These are phyloP conservation scores for Perkinsus olseni DNA, from an alignment of 169 alveolate species.

Conservation along the genomic window DNA sequence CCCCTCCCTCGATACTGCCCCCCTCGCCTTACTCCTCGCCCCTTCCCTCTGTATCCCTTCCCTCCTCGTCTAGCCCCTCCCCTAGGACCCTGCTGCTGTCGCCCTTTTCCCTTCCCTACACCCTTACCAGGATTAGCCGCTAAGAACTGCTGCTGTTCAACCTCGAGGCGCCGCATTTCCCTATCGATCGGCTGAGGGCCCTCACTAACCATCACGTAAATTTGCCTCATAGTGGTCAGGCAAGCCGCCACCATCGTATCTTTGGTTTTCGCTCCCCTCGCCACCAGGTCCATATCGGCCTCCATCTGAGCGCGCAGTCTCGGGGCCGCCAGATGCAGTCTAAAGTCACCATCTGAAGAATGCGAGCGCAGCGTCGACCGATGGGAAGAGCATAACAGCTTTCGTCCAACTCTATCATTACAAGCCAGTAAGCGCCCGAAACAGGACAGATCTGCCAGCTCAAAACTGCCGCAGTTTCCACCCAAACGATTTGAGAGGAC, in stretches of 20 bases:
- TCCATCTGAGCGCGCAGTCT: conserved; percentile 84
- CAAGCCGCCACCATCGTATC: conserved; percentile 21
- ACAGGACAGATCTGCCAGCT: too few species aligned
- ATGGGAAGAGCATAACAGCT: neutral
- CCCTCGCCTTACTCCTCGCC: too few species aligned
- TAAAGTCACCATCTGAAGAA: conserved; percentile 15
- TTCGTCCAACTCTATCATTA: neutral
- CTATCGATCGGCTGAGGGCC: neutral
- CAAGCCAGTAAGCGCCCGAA: neutral
- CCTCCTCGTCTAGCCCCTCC: neutral
- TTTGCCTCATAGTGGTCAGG: neutral
- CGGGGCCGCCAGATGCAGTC: conserved; percentile 64
- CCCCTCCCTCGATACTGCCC: too few species aligned
- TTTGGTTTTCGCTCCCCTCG: conserved; percentile 56
- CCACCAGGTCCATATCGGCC: conserved; percentile 71
- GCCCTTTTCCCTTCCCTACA: neutral
- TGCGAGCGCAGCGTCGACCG: neutral
- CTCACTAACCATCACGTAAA: neutral
- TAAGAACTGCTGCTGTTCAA: neutral
- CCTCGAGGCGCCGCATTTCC: neutral
- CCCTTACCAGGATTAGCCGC: neutral
- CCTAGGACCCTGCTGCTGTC: neutral
- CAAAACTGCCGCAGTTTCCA: too few species aligned
- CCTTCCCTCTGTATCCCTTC: neutral
- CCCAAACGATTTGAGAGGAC: neutral